Base-by-base conservation (phyloP, 2,329 filamentous ascomycete genomes). In the Paraphaeosphaeria minitans region DNA sequence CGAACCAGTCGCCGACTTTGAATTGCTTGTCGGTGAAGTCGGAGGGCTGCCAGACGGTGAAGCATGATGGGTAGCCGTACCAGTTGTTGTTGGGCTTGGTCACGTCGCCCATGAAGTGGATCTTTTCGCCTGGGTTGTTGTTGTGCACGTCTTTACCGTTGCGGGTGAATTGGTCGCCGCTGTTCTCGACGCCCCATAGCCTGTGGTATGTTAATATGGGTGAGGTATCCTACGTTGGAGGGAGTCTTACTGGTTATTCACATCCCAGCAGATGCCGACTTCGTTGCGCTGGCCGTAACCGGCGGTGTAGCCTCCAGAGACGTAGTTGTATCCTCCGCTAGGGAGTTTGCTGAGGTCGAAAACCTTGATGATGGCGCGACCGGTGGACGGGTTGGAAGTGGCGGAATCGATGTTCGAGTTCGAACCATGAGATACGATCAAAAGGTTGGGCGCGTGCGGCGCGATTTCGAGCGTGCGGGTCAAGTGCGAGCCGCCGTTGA, bases 241-340 rank as follows among this genome's bases (percentile, higher is more conserved):
- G 31, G 80, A 76, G 58, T 80, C 75, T 88, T 86, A 55, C 81
- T 86, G 67, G 56, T 75, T 73, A 62, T 73, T 72, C 45, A 65
- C 67, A 55, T 75, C 72, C 43, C 72, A 74, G 49, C 67, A 70
- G 8, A 92, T 78, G 12, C 89, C 89, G 10, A 91, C 88, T 1
- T 87, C 86, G 70, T 92, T 92, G 52, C 89, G 83, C 60, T 92
- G 79, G 5, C 89, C 89, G 85, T 88, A 92, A 10, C 88, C 84
- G 66, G 71, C 77, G 65, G 77, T 74, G 27, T 78, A 71, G 14
- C 82, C 82, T 14, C 80, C 79, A 49, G 80, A 87, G 61, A 83
- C 76, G 68, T 80, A 84, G 58, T 81, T 77, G 61, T 82, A 82
- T 9, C 69, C 70, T 21, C 69, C 72, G 37, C 73, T 75, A 14